Evolutionary conservation across 768 basidiomycete genomes (phyloP).

Genomic region (Rhodotorula graminis): DNA sequence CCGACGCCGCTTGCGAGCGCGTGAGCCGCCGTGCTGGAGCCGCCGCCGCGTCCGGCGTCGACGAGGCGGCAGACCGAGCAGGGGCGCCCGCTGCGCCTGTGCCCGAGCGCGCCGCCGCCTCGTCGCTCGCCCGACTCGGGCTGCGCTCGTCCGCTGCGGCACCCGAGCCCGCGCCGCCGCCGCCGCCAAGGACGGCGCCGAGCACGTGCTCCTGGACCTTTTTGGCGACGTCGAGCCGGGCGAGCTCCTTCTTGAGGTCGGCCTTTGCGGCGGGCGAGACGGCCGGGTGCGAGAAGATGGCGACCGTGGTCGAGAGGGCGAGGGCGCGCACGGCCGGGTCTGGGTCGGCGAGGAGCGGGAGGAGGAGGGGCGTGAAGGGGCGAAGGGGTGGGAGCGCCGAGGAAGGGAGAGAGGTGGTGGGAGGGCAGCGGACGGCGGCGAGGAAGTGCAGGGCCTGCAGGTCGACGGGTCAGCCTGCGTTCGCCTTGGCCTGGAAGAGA

Average conservation of each 20-base stretch:
- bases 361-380: slow-evolving; percentile 70
- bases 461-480: neutral
- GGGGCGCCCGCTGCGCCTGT: neutral
- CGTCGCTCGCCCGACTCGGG: slow-evolving; percentile 10
- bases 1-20: slow-evolving; percentile 4
- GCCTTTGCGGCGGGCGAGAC: slow-evolving; percentile 81
- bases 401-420: neutral
- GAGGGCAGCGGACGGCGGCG: slow-evolving; percentile 12
- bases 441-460: slow-evolving; percentile 33
- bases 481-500: too few relatives aligned
- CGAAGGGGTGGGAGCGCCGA: slow-evolving; percentile 56
- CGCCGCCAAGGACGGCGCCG: slow-evolving; percentile 40
- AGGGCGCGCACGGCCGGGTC: slow-evolving; percentile 85
- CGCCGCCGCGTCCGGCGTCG: neutral
- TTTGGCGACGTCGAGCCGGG: slow-evolving; percentile 71
- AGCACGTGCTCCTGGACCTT: slow-evolving; percentile 77
- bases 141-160: slow-evolving; percentile 4
- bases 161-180: neutral
- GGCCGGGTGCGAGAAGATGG: slow-evolving; percentile 63
- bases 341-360: slow-evolving; percentile 80
- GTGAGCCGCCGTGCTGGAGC: slow-evolving; percentile 7
- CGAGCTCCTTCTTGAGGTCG: slow-evolving; percentile 87
- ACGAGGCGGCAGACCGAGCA: neutral
- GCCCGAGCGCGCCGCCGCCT: slow-evolving; percentile 5
- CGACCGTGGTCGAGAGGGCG: slow-evolving; percentile 71